Base-by-base conservation (phyloP, 805 yeast genomes). In the Wickerhamiella azyma region DNA sequence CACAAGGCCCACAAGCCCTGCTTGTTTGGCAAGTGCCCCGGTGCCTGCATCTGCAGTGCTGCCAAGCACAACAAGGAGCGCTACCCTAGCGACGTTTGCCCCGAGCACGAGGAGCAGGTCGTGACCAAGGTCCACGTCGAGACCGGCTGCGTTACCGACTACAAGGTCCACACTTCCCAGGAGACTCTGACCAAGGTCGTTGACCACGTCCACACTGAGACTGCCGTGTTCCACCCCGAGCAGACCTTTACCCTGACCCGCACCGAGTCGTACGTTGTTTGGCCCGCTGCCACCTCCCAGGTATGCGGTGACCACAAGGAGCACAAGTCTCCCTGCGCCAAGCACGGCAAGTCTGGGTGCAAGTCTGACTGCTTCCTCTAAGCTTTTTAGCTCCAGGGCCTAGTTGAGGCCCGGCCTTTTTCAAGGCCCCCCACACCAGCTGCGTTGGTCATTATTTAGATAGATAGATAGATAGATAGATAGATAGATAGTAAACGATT, bases 221-320 rank as follows among this genome's bases (percentile, higher is more conserved):
- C 51, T 18, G 29, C 26, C 16, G 44, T 48, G 9, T 26, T 35
- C 26, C 42, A 45, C 47, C 48, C 48, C 24, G 51, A 45, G 47
- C 26, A 38, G 32, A 45, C 48, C 36, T 41, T 35, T 17, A 45
- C 48, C 14, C 17, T 39, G 26, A 48, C 51, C 11, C 46, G 44
- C 41, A 42, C 46, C 11, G 48, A 48, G 48, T 40, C 48, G 21
- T 42, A 41, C 32, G 38, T 45, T 17, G 48, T 48, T 17, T 45
- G 32, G 43, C 48, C 48, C 21, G 48, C 44, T 18, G 38, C 35
- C 32, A 41, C 44, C 26, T 32, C 38, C 37, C 43, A 30, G 21
- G 37, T 40, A 28, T 30, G 37, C 21, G 37, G 40, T 9, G 40
- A 11, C 14, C 21, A 21, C 18, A 9, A 13, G 18, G 11, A 16